Evolutionary conservation across 2,329 filamentous ascomycete species (phyloP), one percentile per base, ranked within the genome.

Genomic region (Chaetoscypha palmicola): DNA sequence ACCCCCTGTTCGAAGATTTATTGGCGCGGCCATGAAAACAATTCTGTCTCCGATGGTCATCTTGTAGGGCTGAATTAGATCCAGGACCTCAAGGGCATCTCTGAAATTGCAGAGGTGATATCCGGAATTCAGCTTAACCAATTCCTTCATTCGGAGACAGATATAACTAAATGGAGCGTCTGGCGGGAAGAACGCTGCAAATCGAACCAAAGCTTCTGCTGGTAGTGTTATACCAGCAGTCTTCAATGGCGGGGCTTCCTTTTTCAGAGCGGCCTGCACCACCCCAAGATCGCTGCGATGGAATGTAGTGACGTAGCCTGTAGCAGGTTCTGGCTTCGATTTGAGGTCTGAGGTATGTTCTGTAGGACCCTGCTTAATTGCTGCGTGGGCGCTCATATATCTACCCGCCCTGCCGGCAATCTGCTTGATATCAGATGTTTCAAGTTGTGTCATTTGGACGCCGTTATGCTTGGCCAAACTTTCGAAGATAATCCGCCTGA

Each of bases 391-490:
- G 21, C 83, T 82, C 45, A 82, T 81, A 64, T 82, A 98, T 35
- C 92, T 82, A 21, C 92, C 92, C 10, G 92, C 92, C 53, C 92
- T 81, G 14, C 92, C 92, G 38, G 81, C 92, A 58, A 98, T 98
- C 61, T 98, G 92, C 64, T 95, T 96, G 57, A 96, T 73, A 53
- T 96, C 86, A 0, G 89, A 83, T 2, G 84, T 71, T 0, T 73
- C 68, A 19, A 98, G 70, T 3, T 71, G 66, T 12, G 77, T 69
- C 22, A 74, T 71, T 4, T 68, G 65, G 1, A 54, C 59, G 1
- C 83, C 83, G 49, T 89, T 76, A 52, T 74, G 83, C 62, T 96
- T 98, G 47, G 72, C 68, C 2, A 81, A 74, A 1, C 82, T 73
- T 58, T 95, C 87, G 53, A 98, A 92, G 42, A 98, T 77, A 48